Percentiles rank a stretch among this genome's conserved stretches.
Evolutionary conservation across 2,329 filamentous ascomycete genomes (phyloP).

Genomic region (Verticillium dahliae): DNA sequence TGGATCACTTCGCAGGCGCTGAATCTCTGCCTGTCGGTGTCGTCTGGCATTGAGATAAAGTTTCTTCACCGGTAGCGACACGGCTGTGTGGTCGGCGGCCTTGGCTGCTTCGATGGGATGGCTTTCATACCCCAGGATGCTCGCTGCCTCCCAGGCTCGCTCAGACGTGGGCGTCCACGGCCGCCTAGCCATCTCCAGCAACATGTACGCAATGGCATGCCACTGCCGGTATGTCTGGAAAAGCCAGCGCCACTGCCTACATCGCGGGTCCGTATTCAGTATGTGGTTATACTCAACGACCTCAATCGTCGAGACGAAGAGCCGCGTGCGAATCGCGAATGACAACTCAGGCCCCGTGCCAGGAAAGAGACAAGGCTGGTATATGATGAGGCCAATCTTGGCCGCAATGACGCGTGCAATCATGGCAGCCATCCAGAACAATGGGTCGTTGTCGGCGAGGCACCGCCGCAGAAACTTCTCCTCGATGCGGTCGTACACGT

Average conservation of each 20-base stretch:
- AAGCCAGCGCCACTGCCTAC: constrained; percentile 40
- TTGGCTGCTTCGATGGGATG: constrained; percentile 36
- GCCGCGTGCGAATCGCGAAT: constrained; percentile 57
- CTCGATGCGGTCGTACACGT: constrained; percentile 47
- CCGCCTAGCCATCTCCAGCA: constrained; percentile 38
- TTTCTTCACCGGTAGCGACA: constrained; percentile 48
- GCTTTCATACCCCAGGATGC: constrained; percentile 25
- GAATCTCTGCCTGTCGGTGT: constrained; percentile 44
- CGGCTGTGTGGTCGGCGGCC: constrained; percentile 37
- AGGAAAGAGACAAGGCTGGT: constrained; percentile 64
- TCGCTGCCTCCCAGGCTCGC: constrained; percentile 41
- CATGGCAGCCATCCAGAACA: constrained; percentile 64
- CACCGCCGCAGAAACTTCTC: constrained; percentile 43
- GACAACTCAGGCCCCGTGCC: constrained; percentile 50
- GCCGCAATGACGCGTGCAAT: constrained; percentile 66
- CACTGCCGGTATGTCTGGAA: constrained; percentile 45
- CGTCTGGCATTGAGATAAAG: constrained; percentile 45
- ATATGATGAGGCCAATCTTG: constrained; percentile 72
- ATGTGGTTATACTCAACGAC: constrained; percentile 64
- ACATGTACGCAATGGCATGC: constrained; percentile 42
- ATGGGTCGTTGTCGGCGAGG: constrained; percentile 38
- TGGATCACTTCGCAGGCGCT: constrained; percentile 38
- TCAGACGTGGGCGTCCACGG: constrained; percentile 44
- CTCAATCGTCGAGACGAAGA: constrained; percentile 68
- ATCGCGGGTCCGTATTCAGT: constrained; percentile 51